A percentile compares a stretch with the other conserved stretches of the same genome.
Conservation (phyloP, 1,284 basidiomycete species). For the Cystobasidium slooffiae region DNA sequence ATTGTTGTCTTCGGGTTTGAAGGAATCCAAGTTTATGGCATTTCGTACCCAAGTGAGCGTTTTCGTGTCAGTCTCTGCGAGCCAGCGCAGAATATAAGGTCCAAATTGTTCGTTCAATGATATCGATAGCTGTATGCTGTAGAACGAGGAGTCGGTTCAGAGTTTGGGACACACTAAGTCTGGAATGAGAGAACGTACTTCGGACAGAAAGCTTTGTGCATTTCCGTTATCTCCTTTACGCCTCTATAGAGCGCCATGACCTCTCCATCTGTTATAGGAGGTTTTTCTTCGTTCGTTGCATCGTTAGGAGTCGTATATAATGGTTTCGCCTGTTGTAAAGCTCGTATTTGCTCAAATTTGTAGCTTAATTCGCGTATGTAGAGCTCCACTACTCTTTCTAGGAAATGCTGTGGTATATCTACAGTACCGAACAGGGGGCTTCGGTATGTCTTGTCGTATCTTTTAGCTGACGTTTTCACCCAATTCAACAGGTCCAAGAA, state of each 20-base stretch:
- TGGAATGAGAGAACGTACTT: constrained; percentile 62
- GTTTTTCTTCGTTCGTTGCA: constrained; percentile 65
- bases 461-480: constrained; percentile 82
- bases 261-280: constrained; percentile 78
- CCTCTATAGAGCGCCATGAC: constrained; percentile 83
- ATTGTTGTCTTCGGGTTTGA: constrained; percentile 17
- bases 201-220: constrained; percentile 80
- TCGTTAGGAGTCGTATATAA: constrained; percentile 42
- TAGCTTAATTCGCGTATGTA: constrained; percentile 76
- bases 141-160: not conserved
- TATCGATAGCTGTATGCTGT: constrained; percentile 38
- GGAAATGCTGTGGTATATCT: constrained; percentile 46
- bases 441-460: constrained; percentile 80
- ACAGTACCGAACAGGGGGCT: constrained; percentile 50
- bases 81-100: constrained; percentile 86
- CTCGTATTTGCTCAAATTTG: constrained; percentile 64
- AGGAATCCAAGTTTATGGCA: constrained; percentile 76
- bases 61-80: constrained; percentile 84
- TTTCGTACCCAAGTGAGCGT: constrained; percentile 93
- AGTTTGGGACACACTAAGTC: not conserved
- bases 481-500: constrained; percentile 82
- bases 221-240: constrained; percentile 70
- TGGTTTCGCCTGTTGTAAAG: constrained; percentile 35
- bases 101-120: constrained; percentile 71
- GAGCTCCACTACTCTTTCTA: constrained; percentile 81